Conservation (phyloP, 2,329 filamentous ascomycete species). For the Trichophyton benhamiae region DNA sequence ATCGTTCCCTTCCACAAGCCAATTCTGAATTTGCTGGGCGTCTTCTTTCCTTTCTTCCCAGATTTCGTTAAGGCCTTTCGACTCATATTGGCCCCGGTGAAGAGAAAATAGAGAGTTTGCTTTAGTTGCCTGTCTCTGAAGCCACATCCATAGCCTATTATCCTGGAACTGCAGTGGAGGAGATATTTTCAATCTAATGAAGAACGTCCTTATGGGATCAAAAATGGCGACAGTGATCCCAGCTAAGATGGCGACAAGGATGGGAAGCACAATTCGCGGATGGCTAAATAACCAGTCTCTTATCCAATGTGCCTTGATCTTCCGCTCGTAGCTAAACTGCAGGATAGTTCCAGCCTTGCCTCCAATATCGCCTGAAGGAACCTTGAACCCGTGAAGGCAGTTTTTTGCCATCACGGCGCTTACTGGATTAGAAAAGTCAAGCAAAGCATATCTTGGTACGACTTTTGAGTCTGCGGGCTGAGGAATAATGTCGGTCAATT, state of each 20-base stretch:
- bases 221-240: slow-evolving; percentile 78
- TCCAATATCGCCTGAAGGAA: slow-evolving; percentile 56
- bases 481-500: slow-evolving; percentile 70
- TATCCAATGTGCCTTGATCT: slow-evolving; percentile 63
- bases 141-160: slow-evolving; percentile 65
- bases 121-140: slow-evolving; percentile 50
- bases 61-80: slow-evolving; percentile 62
- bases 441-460: slow-evolving; percentile 62
- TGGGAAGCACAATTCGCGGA: slow-evolving; percentile 74
- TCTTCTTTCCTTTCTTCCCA: slow-evolving; percentile 77
- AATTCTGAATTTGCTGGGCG: slow-evolving; percentile 69
- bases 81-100: slow-evolving; percentile 37
- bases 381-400: slow-evolving; percentile 74
- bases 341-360: slow-evolving; percentile 65
- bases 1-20: slow-evolving; percentile 76
- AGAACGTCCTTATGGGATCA: slow-evolving; percentile 87
- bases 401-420: slow-evolving; percentile 82
- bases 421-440: slow-evolving; percentile 62
- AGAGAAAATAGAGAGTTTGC: slow-evolving; percentile 35
- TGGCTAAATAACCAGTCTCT: slow-evolving; percentile 81
- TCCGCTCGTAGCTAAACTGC: slow-evolving; percentile 71
- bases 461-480: slow-evolving; percentile 81
- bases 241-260: slow-evolving; percentile 67
- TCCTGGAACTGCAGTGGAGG: slow-evolving; percentile 62
- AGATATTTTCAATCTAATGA: slow-evolving; percentile 78